Percentiles rank a stretch among this genome's conserved stretches.
Evolutionary conservation across 345 rosid genomes (phyloP).

Genomic region (Salix suchowensis): DNA sequence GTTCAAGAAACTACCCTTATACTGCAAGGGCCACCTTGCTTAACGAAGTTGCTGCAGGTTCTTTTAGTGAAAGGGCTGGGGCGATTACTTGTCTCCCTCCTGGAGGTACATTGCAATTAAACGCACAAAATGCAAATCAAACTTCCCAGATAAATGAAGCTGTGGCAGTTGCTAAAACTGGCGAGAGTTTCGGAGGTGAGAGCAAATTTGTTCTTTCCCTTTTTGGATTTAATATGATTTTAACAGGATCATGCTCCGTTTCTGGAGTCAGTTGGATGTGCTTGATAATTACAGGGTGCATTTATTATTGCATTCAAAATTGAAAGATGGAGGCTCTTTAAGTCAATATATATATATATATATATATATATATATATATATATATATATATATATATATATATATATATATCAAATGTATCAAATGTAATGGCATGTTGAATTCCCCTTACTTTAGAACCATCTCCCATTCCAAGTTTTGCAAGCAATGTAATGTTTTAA

Average conservation of each 20-base stretch:
- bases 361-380: too few species aligned
- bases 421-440: too few species aligned
- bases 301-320: neutral
- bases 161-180: neutral
- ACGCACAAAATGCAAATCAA: neutral
- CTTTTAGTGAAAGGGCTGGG: neutral
- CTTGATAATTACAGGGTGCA: neutral
- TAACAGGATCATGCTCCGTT: neutral
- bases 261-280: neutral
- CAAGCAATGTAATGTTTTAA: too few species aligned
- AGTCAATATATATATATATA: too few species aligned
- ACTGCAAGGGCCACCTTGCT: neutral
- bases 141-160: conserved; percentile 6
- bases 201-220: neutral
- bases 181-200: conserved; percentile 5
- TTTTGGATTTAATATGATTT: neutral
- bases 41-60: conserved; percentile 13
- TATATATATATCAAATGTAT: too few species aligned
- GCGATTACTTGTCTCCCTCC: neutral
- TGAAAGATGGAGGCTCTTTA: too few species aligned
- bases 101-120: neutral
- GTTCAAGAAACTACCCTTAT: neutral
- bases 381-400: too few species aligned
- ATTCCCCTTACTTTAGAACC: too few species aligned
- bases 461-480: too few species aligned